Conservation (phyloP, 2,329 filamentous ascomycete genomes). For the Aspergillus sp. region DNA sequence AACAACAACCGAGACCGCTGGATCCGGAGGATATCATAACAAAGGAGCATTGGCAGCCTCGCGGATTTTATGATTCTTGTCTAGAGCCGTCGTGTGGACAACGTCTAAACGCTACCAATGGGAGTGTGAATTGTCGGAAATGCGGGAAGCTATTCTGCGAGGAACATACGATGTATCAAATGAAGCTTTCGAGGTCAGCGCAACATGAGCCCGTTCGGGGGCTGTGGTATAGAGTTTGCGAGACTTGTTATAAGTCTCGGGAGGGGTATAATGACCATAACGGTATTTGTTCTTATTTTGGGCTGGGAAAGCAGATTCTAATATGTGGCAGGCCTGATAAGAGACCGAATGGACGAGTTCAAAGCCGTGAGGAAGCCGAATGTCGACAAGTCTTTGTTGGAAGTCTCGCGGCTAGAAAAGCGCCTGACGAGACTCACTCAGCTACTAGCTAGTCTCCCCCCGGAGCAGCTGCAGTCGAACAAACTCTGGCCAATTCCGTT, state of each 20-base stretch:
- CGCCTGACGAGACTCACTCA: constrained; percentile 86
- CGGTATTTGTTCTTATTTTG: constrained; percentile 39
- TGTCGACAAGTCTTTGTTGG: constrained; percentile 81
- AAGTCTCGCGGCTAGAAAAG: constrained; percentile 88
- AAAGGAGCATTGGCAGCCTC: constrained; percentile 82
- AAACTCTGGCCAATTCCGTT: constrained; percentile 57
- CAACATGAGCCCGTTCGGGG: constrained; percentile 86
- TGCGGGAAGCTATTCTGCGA: constrained; percentile 95
- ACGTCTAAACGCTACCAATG: constrained; percentile 73
- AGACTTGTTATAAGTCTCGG: constrained; percentile 98
- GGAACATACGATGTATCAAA: constrained; percentile 98
- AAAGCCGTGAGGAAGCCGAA: constrained; percentile 68
- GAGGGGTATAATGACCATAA: constrained; percentile 92
- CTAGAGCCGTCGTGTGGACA: constrained; percentile 85
- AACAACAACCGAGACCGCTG: constrained; percentile 37
- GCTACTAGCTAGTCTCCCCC: constrained; percentile 72
- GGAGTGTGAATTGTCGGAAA: constrained; percentile 87
- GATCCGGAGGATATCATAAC: constrained; percentile 92
- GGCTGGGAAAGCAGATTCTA: neutral
- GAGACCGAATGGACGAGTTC: constrained; percentile 74
- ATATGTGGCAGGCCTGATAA: constrained; percentile 52
- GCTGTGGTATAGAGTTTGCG: constrained; percentile 91
- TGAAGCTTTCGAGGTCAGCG: constrained; percentile 89
- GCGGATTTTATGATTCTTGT: constrained; percentile 73
- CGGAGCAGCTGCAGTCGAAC: constrained; percentile 59